Percentiles rank a stretch among this genome's conserved stretches.
These are phyloP conservation scores for Syncephalastrum sp. DNA, from an alignment of 371 early-diverging fungal species.

Conservation along the genomic window DNA sequence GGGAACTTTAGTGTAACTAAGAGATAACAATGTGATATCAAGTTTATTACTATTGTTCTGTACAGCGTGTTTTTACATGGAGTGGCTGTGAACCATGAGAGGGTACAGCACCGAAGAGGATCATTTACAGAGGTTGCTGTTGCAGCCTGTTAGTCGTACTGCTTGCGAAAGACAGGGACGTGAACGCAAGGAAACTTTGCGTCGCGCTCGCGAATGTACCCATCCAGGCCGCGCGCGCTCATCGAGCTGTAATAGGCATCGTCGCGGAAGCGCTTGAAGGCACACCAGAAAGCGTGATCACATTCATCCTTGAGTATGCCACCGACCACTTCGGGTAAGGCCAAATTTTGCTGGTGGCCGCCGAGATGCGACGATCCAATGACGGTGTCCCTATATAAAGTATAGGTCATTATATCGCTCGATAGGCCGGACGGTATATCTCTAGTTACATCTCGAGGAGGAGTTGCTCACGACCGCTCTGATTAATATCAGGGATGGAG, in stretches of 20 bases:
- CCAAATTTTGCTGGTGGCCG: constrained; percentile 18
- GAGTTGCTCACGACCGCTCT: constrained; percentile 31
- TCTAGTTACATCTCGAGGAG: constrained; percentile 30
- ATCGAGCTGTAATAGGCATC: constrained; percentile 22
- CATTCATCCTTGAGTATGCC: constrained; percentile 34
- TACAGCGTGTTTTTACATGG: constrained; percentile 22
- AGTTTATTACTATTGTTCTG: not conserved
- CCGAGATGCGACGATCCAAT: constrained; percentile 28
- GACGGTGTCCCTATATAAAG: constrained; percentile 24
- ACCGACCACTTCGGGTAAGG: constrained; percentile 24
- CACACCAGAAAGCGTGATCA: constrained; percentile 36
- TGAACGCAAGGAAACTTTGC: constrained; percentile 17
- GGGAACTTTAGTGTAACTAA: not conserved
- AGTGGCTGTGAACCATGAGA: constrained; percentile 16
- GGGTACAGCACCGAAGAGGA: not conserved
- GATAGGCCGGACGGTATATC: not conserved
- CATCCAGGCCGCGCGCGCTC: constrained; percentile 12
- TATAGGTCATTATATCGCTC: not conserved
- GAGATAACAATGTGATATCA: not conserved
- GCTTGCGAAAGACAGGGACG: constrained; percentile 8
- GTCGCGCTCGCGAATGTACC: constrained; percentile 18
- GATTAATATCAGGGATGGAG: constrained; percentile 35
- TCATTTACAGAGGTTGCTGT: constrained; percentile 3
- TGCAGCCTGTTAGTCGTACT: constrained; percentile 2
- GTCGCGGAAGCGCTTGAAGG: constrained; percentile 20